Base-by-base conservation (phyloP, 441 rosid genomes). In the Brassica hybrid region DNA sequence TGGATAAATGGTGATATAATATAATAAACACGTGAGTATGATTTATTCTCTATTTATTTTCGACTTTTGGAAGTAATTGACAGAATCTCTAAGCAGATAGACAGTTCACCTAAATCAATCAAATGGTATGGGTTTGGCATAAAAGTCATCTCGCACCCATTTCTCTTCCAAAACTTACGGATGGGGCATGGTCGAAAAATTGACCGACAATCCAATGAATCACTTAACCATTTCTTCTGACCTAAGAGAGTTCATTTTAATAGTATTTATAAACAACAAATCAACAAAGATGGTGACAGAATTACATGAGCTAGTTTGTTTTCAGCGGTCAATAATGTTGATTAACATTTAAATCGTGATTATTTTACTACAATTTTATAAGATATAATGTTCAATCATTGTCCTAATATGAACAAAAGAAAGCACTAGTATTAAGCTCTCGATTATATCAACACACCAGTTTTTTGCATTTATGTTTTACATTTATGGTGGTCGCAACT, bases 161-260 rank as follows among this genome's bases (percentile, higher is more conserved):
- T 43, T 43, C 52, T 43, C 52, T 43, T 43, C 14, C 50, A 43
- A 43, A 43, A 48, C 17, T 21, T 48, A 52, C 19, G 57, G 57
- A 52, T 52, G 57, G 17, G 8, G 57, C 10, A 52, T 52, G 57
- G 57, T 52, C 19, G 57, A 52, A 9, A 16, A 14, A 7, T 14
- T 6, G 57, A 52, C 57, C 19, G 57, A 52, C 71, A 13, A 74
- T 54, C 66, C 72, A 12, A 17, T 43, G 58, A 66, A 56, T 67
- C 34, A 27, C 2, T 58, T 58, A 7, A 25, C 67, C 60, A 57
- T 75, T 58, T 41, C 23, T 56, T 50, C 16, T 45, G 54, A n/a
- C 54, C 16, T 45, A n/a, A n/a, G n/a, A 50, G 56, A 50, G 18
- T 13, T 50, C 8, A 14, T 50, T 50, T 50, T 48, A 48, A 13